Base-by-base conservation (phyloP, 2,329 filamentous ascomycete species). In the Emergomyces orientalis region DNA sequence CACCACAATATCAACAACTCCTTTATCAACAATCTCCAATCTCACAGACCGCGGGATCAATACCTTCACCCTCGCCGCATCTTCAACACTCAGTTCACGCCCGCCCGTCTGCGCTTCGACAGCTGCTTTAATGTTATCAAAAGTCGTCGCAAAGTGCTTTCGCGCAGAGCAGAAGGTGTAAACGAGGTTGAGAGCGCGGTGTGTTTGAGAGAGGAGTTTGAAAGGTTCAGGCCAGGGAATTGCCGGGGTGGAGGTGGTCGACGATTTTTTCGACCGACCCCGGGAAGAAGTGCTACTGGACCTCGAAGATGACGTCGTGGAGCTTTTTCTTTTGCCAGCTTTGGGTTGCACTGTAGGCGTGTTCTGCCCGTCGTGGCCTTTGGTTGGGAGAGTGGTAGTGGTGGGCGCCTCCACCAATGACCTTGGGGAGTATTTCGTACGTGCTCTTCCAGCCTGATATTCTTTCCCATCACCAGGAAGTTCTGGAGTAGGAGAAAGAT, bases 151-250 rank as follows among this genome's bases (percentile, higher is more conserved):
- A 34, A 97, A 82, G 70, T 97, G 90, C 72, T 96, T 97, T 55
- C 94, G 86, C 0, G 93, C 93, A 72, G 87, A 94, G 77, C 91
- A 96, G 72, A 99, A 97, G 0, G 94, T 97, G 70, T 91, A 96
- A 0, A 97, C 91, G 1, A 97, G 78, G 69, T 96, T 99, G 64
- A 99, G 78, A 1, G 94, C 93, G 65, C 86, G 84, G 73, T 97
- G 89, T 0, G 87, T 89, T 72, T 87, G 86, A 32, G 88, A 86
- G 9, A 97, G 81, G 51, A 81, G 79, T 63, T 85, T 87, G 74
- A 97, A 90, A 55, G 83, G 80, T 1, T 84, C 81, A 0, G 92
- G 91, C 91, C 93, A 97, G 51, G 83, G 81, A 59, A 82, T 78
- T 1, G 80, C 66, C 13, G 74, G 72, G 1, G 68, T 68, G 47